Base-by-base conservation (phyloP, 106 monocot genomes). In the Vanilla planifolia region DNA sequence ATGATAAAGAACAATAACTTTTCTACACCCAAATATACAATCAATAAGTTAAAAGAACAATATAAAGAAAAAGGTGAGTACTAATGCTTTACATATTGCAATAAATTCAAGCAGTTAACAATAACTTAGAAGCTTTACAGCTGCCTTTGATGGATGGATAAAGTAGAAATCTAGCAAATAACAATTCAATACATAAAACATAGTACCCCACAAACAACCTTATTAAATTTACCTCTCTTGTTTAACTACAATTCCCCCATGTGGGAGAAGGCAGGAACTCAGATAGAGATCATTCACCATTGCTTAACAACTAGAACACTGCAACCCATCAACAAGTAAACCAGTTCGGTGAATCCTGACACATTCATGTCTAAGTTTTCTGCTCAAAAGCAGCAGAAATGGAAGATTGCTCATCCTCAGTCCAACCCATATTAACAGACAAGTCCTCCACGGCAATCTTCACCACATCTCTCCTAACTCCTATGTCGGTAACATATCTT, bases 401-500 rank as follows among this genome's bases (percentile, higher is more conserved):
- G 8, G 27, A 51, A 20, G 47, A 36, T 5, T n/a, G n/a, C n/a
- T 37, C 51, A 23, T 33, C 62, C 25, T 47, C 44, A 6, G 15
- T 40, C 66, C 73, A 73, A 25, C 75, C 77, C 14, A 81, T 55
- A 55, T 67, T 77, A 6, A 71, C 39, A 10, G 77, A 68, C 52
- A 92, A 75, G 40, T 86, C 81, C 72, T 88, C 91, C 8, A 98
- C 96, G 0, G 72, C 65, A 39, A 91, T 61, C 77, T 98, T 92
- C 43, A 82, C 67, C 10, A 92, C 85, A 75, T 98, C 96, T 67
- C 82, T 88, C 41, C 96, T 88, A 11, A 98, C 96, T 8, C 96
- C 96, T 13, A 98, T 73, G 43, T 92, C 96, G 9, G 91, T 92
- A 28, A 80, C 71, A 51, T 98, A 98, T 72, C 96, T 74, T 2